Base-by-base conservation (phyloP, 1,284 basidiomycete genomes). In the Peniophora sp. region DNA sequence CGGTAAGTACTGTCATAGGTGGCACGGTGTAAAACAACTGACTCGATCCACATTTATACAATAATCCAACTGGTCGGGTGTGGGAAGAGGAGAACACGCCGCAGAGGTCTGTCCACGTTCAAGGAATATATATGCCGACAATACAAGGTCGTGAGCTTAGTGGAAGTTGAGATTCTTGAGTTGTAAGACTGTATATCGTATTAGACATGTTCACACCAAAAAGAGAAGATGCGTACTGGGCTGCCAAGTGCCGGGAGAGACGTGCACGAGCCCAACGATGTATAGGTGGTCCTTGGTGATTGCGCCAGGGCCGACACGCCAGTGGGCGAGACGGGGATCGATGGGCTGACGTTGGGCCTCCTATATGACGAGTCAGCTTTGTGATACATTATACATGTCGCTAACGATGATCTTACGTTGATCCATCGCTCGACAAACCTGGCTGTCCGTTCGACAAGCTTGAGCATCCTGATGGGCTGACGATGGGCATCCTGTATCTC, bases 1-100 rank as follows among this genome's bases (percentile, higher is more conserved):
- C n/a, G n/a, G n/a, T n/a, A 47, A n/a, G n/a, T n/a, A 14, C 27
- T 50, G 16, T 55, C n/a, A 20, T 53, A 95, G 92, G 87, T 58
- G 88, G 89, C 45, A 94, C 94, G 3, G 87, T 97, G 3, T 98
- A 95, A 67, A 87, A 91, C 54, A 97, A 97, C 63, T 97, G 95
- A 41, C 2, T n/a, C n/a, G 9, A n/a, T 9, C 16, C n/a, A 17
- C n/a, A 41, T 8, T 8, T 1, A 41, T 41, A 16, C 16, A 10
- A 8, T 17, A 41, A 16, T 1, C 9, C 9, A 16, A 41, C 16
- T 6, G n/a, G n/a, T n/a, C n/a, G n/a, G n/a, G n/a, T n/a, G n/a
- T n/a, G n/a, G n/a, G n/a, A n/a, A n/a, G n/a, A n/a, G n/a, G n/a
- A n/a, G n/a, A n/a, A n/a, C n/a, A n/a, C n/a, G n/a, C n/a, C n/a